phyloP scores from a whole-genome alignment of 75 land plant species.

The Sequoia sempervirens region DNA sequence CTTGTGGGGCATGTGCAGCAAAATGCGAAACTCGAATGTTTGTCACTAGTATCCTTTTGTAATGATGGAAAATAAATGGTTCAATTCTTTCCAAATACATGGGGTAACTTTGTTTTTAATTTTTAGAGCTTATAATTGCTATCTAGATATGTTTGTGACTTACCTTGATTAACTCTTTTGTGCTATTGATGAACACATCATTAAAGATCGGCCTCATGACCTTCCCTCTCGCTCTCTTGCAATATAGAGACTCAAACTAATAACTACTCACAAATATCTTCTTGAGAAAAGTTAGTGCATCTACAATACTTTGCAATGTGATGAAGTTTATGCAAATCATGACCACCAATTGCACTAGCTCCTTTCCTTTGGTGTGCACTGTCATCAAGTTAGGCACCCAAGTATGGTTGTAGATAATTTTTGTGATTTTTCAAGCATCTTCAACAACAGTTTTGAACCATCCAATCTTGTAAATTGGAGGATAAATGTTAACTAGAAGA shows the following conservation, averaged over 20 bases:
- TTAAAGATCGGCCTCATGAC: background rate
- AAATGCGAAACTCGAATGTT: constrained; percentile 85
- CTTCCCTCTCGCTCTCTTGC: too few species aligned
- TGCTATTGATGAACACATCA: background rate
- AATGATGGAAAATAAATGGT: background rate
- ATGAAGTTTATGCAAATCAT: too few species aligned
- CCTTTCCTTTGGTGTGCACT: too few species aligned
- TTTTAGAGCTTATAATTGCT: background rate
- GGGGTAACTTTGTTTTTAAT: background rate
- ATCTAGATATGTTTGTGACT: background rate
- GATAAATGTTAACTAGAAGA: too few species aligned
- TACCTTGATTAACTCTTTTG: background rate
- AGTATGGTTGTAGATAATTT: too few species aligned
- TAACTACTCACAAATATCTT: background rate
- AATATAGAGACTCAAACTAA: background rate
- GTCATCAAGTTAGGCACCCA: too few species aligned
- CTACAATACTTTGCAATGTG: too few species aligned
- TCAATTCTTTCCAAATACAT: background rate
- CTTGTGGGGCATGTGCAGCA: constrained; percentile 91
- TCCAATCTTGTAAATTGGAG: too few species aligned
- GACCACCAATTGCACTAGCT: too few species aligned
- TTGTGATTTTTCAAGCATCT: too few species aligned
- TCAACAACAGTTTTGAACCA: too few species aligned
- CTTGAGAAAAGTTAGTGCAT: background rate
- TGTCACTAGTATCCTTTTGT: constrained; percentile 82